phyloP scores from a whole-genome alignment of 495 filamentous ascomycete genomes.

The Penicillium coffeae region DNA sequence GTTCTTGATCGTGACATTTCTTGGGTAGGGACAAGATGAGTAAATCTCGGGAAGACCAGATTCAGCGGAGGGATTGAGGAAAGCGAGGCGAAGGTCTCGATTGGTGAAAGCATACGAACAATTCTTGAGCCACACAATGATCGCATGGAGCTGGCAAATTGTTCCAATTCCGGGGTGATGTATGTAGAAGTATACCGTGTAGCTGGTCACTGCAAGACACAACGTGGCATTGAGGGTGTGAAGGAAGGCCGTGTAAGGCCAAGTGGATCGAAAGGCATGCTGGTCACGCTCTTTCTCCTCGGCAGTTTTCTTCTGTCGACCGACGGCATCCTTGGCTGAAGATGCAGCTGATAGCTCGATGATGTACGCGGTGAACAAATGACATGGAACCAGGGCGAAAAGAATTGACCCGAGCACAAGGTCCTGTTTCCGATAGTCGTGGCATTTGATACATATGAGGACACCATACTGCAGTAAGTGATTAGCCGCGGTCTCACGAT shows the following conservation, averaged over 20 bases:
- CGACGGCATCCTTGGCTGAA: constrained; percentile 65
- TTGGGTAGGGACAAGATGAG: constrained; percentile 76
- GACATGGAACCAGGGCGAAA: constrained; percentile 81
- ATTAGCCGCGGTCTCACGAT: background rate
- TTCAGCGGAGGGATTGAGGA: constrained; percentile 59
- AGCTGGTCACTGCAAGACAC: constrained; percentile 76
- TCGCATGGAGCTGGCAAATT: constrained; percentile 81
- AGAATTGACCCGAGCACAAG: constrained; percentile 68
- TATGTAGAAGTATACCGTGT: constrained; percentile 81
- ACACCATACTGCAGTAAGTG: constrained; percentile 69
- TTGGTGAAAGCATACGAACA: constrained; percentile 96
- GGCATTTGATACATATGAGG: constrained; percentile 84
- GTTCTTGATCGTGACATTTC: constrained; percentile 83
- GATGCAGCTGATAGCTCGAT: constrained; percentile 78
- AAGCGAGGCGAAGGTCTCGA: constrained; percentile 86
- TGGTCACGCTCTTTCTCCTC: constrained; percentile 50
- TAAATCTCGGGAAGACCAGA: constrained; percentile 76
- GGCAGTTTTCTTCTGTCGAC: constrained; percentile 56
- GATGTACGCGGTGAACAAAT: constrained; percentile 82
- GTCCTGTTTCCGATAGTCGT: constrained; percentile 80
- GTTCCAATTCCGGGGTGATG: constrained; percentile 93
- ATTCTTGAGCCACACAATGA: constrained; percentile 94
- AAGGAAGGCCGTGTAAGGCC: constrained; percentile 69
- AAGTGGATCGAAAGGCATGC: constrained; percentile 61
- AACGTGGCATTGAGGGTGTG: constrained; percentile 80